These are phyloP conservation scores for Excoecaria cochinchinensis DNA, from an alignment of 345 rosid species.

Conservation along the genomic window DNA sequence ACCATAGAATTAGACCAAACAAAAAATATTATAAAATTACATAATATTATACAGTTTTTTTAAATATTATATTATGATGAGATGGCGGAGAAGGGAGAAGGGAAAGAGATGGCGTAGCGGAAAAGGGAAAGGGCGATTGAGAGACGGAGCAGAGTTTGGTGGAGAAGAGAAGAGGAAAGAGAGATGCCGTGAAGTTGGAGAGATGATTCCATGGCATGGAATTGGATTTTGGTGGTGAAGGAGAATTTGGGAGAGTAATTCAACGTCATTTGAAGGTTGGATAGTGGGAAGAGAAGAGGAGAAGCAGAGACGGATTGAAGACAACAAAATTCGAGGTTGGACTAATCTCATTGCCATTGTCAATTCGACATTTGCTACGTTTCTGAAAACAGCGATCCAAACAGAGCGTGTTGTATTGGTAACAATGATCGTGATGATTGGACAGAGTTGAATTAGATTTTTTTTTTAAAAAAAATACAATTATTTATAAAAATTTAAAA, in stretches of 20 bases:
- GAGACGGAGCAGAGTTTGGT: slow-evolving; percentile 91
- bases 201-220: slow-evolving; percentile 74
- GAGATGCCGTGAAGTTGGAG: slow-evolving; percentile 75
- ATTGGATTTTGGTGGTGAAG: slow-evolving; percentile 81
- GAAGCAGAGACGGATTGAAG: slow-evolving; percentile 20
- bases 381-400: too few species aligned
- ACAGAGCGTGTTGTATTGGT: too few species aligned
- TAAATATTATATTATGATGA: too few species aligned
- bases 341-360: slow-evolving; percentile 3
- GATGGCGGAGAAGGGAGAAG: slow-evolving; percentile 41
- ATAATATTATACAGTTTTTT: too few species aligned
- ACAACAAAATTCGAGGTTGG: background rate
- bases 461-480: too few species aligned
- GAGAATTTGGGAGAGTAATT: slow-evolving; percentile 58
- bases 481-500: too few species aligned
- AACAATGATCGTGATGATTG: too few species aligned
- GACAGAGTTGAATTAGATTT: too few species aligned
- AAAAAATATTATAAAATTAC: too few species aligned
- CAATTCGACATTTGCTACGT: too few species aligned
- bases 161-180: slow-evolving; percentile 52
- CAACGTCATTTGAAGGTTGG: slow-evolving; percentile 66
- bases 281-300: slow-evolving; percentile 45
- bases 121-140: slow-evolving; percentile 61
- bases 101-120: slow-evolving; percentile 51
- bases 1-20: too few species aligned